Evolutionary conservation across 1,284 basidiomycete species (phyloP), one percentile per base, ranked within the genome.

Genomic region (Peniophora sp.): DNA sequence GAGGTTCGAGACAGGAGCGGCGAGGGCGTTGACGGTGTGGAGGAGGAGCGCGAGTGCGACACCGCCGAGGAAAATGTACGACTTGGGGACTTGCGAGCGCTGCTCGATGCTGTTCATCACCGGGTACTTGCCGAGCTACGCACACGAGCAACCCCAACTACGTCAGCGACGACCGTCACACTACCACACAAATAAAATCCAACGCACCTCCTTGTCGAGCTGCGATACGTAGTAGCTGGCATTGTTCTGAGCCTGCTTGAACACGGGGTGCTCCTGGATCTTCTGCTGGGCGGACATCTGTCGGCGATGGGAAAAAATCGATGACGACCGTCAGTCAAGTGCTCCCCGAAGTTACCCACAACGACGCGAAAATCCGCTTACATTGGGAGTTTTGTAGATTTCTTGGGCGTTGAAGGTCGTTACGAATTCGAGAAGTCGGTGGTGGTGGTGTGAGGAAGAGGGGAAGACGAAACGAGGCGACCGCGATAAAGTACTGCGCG

Each of bases 11-110:
- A 90, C 76, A 58, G 89, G 85, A 3, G 81, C 78, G 48, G 90
- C 90, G 58, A 89, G 79, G 47, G 87, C 73, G 72, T 92, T 93
- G 78, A 92, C 74, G 62, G 83, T 79, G 71, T 92, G 86, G 62
- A 92, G 76, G 62, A 86, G 62, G 52, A 75, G 68, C 62, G 88
- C 66, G 64, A 94, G 68, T 51, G 75, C 61, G 55, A 85, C 73
- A 56, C 78, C 76, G 54, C 88, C 91, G 60, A 97, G 71, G 61
- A 90, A 91, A 57, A 85, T 79, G 70, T 96, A 95, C 17, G 91
- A 81, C 81, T 98, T 98, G 61, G 96, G 95, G 43, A 98, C 73
- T 63, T 91, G 87, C 5, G 92, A 95, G 68, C 86, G 87, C 67
- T 88, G 79, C 76, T 99, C 95, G 60, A 97, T 68, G 62, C 81